phyloP scores from a whole-genome alignment of 495 filamentous ascomycete genomes.

The Immersiella caudata region DNA sequence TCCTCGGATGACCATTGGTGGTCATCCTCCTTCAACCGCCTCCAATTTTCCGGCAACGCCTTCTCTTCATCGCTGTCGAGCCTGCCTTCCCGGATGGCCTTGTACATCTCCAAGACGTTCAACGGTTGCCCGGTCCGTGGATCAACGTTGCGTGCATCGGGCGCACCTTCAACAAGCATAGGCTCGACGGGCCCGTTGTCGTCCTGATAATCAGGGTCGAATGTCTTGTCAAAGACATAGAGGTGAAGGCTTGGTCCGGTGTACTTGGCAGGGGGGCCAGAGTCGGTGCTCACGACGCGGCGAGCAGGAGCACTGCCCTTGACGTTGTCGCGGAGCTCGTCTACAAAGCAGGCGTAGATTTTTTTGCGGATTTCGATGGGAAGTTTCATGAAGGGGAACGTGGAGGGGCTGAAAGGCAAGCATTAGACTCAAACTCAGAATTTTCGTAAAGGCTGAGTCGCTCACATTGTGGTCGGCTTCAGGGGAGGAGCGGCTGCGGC shows the following conservation, averaged over 20 bases:
- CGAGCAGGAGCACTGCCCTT: background rate
- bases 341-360: slow-evolving; percentile 6
- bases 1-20: no score
- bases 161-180: background rate
- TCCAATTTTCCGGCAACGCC: background rate
- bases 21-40: background rate
- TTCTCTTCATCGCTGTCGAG: background rate
- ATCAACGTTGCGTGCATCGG: slow-evolving; percentile 12
- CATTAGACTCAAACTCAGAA: background rate
- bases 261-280: background rate
- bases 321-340: background rate
- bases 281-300: background rate
- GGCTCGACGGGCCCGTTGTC: background rate
- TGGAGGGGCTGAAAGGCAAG: background rate
- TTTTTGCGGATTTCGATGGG: slow-evolving; percentile 11
- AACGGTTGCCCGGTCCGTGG: background rate
- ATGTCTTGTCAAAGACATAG: slow-evolving; percentile 2
- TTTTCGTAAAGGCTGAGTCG: background rate
- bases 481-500: background rate
- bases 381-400: slow-evolving; percentile 12
- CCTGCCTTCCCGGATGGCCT: background rate
- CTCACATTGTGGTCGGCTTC: background rate
- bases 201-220: background rate
- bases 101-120: slow-evolving; percentile 16
- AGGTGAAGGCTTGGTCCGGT: slow-evolving; percentile 1